These are phyloP conservation scores for Quercus suber DNA, from an alignment of 306 rosid species.

Conservation along the genomic window DNA sequence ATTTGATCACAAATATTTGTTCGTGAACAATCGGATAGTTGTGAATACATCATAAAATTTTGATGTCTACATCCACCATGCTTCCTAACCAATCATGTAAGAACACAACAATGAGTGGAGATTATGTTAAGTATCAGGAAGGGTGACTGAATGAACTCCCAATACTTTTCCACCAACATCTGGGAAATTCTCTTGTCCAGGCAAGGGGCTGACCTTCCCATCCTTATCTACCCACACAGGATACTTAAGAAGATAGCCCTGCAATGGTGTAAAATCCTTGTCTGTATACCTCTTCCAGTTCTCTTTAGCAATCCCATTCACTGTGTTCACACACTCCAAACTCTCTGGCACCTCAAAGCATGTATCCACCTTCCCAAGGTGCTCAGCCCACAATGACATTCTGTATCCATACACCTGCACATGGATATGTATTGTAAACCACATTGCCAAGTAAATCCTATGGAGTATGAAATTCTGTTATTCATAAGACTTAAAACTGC, in stretches of 20 bases:
- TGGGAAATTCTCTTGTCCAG: slow-evolving; percentile 65
- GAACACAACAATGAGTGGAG: slow-evolving; percentile 8
- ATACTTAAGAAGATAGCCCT: slow-evolving; percentile 81
- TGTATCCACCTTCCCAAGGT: slow-evolving; percentile 53
- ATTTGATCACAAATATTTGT: too few relatives aligned
- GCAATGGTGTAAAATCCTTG: slow-evolving; percentile 46
- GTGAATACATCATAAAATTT: too few relatives aligned
- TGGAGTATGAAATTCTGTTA: too few relatives aligned
- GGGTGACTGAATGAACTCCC: slow-evolving; percentile 45
- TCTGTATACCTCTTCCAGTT: slow-evolving; percentile 56
- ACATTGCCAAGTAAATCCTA: not conserved
- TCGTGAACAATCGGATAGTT: too few relatives aligned
- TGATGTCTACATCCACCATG: not conserved
- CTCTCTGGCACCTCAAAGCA: slow-evolving; percentile 61
- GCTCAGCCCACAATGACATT: slow-evolving; percentile 91
- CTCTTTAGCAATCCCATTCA: slow-evolving; percentile 56
- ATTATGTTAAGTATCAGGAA: slow-evolving; percentile 74
- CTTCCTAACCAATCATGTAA: slow-evolving; percentile 10
- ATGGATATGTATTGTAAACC: slow-evolving; percentile 4
- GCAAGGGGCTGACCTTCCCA: slow-evolving; percentile 52
- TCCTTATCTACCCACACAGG: slow-evolving; percentile 60
- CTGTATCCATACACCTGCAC: slow-evolving; percentile 86
- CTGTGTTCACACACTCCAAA: slow-evolving; percentile 63
- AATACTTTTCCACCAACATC: slow-evolving; percentile 78
- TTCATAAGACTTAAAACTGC: not conserved